Evolutionary conservation across 2,329 filamentous ascomycete genomes (phyloP).

Genomic region (Penicillium freii): DNA sequence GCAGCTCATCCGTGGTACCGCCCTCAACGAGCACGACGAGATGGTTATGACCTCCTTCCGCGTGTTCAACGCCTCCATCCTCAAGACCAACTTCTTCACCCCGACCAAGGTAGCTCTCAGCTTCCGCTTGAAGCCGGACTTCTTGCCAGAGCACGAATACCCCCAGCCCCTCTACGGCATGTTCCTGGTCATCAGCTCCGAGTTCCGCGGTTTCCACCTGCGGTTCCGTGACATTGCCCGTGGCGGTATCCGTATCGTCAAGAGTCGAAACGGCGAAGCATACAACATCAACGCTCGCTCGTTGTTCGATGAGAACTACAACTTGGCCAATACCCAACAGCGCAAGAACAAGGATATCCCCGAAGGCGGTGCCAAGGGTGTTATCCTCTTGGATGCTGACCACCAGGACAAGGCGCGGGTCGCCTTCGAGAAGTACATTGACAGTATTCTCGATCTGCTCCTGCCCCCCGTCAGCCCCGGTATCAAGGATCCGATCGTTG

Average conservation of each 20-base stretch:
- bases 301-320: constrained; percentile 98
- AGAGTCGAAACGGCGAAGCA: constrained; percentile 92
- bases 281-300: constrained; percentile 96
- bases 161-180: constrained; percentile 92
- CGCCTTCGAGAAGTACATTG: constrained; percentile 99
- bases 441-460: constrained; percentile 93
- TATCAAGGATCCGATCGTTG: constrained; percentile 98
- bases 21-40: constrained; percentile 89
- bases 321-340: constrained; percentile 95
- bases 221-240: constrained; percentile 96
- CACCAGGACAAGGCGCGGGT: constrained; percentile 91
- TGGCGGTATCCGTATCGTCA: constrained; percentile 97
- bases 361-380: constrained; percentile 96
- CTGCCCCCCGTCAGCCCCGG: constrained; percentile 86
- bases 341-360: constrained; percentile 99
- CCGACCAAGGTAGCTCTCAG: constrained; percentile 97
- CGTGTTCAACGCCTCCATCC: constrained; percentile 86
- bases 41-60: constrained; percentile 98
- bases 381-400: constrained; percentile 87
- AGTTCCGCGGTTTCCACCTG: constrained; percentile 95
- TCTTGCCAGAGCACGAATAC: constrained; percentile 89
- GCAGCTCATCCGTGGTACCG: constrained; percentile 74
- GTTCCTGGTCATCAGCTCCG: constrained; percentile 96
- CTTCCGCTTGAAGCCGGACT: constrained; percentile 79
- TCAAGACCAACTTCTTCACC: constrained; percentile 98